These are phyloP conservation scores for Penicillium nordicum DNA, from an alignment of 2,329 filamentous ascomycete genomes.

Conservation along the genomic window DNA sequence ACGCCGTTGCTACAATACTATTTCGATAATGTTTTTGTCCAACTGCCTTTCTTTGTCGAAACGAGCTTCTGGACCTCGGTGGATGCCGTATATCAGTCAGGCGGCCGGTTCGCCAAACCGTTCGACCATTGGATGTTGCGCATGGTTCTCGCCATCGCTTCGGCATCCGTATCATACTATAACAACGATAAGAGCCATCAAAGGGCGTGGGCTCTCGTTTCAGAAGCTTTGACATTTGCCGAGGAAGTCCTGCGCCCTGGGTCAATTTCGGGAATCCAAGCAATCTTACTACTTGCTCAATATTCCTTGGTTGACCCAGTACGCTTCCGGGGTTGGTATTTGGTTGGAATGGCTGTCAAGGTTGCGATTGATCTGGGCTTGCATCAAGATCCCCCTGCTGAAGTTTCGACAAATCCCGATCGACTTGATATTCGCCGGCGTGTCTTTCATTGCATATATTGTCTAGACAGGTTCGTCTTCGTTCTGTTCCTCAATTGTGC, in stretches of 20 bases:
- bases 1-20: slow-evolving; percentile 75
- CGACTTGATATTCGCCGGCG: slow-evolving; percentile 74
- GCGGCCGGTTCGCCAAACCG: slow-evolving; percentile 57
- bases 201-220: slow-evolving; percentile 58
- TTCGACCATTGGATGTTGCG: slow-evolving; percentile 83
- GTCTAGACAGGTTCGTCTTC: slow-evolving; percentile 69
- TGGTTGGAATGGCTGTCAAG: slow-evolving; percentile 85
- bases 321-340: slow-evolving; percentile 90
- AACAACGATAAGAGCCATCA: slow-evolving; percentile 62
- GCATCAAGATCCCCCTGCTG: slow-evolving; percentile 81
- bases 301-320: slow-evolving; percentile 87
- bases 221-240: slow-evolving; percentile 69
- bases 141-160: slow-evolving; percentile 83
- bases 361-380: slow-evolving; percentile 86
- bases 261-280: slow-evolving; percentile 80
- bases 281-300: slow-evolving; percentile 77
- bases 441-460: slow-evolving; percentile 88
- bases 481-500: neutral
- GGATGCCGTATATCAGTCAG: slow-evolving; percentile 74
- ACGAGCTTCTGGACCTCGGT: slow-evolving; percentile 72
- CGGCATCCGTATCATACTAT: slow-evolving; percentile 66
- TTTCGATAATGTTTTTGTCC: slow-evolving; percentile 72
- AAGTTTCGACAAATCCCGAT: slow-evolving; percentile 63
- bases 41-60: slow-evolving; percentile 81
- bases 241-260: slow-evolving; percentile 83